phyloP scores from a whole-genome alignment of 2,329 filamentous ascomycete genomes.

The Exophiala lecanii-corni region DNA sequence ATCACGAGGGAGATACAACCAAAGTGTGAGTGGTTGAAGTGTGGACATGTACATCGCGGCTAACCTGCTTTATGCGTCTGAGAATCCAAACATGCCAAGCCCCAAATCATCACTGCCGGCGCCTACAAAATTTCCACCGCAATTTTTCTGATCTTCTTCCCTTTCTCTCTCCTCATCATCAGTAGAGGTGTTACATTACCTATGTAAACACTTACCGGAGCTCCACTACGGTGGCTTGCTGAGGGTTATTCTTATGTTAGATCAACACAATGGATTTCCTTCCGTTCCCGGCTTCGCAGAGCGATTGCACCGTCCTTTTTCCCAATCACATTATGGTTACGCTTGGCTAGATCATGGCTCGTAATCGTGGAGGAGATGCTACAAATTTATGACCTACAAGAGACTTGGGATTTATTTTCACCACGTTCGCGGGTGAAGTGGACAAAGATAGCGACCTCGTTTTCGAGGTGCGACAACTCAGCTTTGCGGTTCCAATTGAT shows the following conservation, averaged over 20 bases:
- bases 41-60: too few species aligned
- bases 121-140: constrained; percentile 5
- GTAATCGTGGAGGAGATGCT: constrained; percentile 46
- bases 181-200: constrained; percentile 49
- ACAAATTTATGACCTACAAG: constrained; percentile 29
- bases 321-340: constrained; percentile 38
- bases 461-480: too few species aligned
- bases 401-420: too few species aligned
- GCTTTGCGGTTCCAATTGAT: too few species aligned
- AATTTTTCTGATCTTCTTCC: constrained; percentile 27
- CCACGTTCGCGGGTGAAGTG: too few species aligned
- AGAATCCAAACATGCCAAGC: constrained; percentile 16
- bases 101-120: constrained; percentile 30
- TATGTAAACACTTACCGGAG: constrained; percentile 46
- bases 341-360: constrained; percentile 34
- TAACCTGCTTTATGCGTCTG: too few species aligned
- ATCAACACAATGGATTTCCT: constrained; percentile 42
- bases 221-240: constrained; percentile 47
- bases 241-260: constrained; percentile 43
- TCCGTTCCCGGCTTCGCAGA: constrained; percentile 50
- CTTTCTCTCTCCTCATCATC: constrained; percentile 44
- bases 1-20: too few species aligned
- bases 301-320: constrained; percentile 39
- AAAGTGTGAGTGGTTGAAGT: too few species aligned
- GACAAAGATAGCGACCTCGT: too few species aligned